A percentile compares a stretch with the other conserved stretches of the same genome.
Conservation (phyloP, 1,139 yeast species). For the Debaryomyces robertsiae region DNA sequence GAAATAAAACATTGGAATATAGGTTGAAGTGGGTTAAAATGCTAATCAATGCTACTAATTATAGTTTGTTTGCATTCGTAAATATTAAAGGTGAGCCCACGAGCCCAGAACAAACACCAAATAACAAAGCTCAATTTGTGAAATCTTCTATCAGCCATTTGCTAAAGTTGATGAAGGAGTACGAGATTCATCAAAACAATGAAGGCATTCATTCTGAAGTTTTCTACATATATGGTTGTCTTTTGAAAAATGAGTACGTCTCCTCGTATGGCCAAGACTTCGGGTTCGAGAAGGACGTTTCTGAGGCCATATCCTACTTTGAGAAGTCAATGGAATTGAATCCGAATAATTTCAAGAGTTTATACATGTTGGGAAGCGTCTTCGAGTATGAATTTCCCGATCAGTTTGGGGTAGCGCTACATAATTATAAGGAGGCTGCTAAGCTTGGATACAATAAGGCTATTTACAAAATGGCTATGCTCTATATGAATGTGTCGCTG, state of each 20-base stretch:
- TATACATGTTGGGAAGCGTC: slow-evolving; percentile 45
- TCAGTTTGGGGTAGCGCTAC: slow-evolving; percentile 36
- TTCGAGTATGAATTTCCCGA: slow-evolving; percentile 36
- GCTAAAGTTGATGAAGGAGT: slow-evolving; percentile 39
- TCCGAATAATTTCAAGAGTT: slow-evolving; percentile 37
- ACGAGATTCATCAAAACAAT: slow-evolving; percentile 28
- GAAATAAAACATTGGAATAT: slow-evolving; percentile 47
- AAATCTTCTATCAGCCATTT: slow-evolving; percentile 46
- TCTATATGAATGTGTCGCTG: slow-evolving; percentile 39
- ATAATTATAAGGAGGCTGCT: slow-evolving; percentile 42
- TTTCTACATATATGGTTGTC: slow-evolving; percentile 43
- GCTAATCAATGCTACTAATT: slow-evolving; percentile 46
- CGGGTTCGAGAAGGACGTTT: slow-evolving; percentile 34
- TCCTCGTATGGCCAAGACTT: slow-evolving; percentile 40
- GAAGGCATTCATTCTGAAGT: slow-evolving; percentile 32
- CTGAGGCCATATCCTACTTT: slow-evolving; percentile 34
- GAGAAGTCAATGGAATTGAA: slow-evolving; percentile 37
- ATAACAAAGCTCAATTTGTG: slow-evolving; percentile 40
- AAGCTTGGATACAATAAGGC: slow-evolving; percentile 48
- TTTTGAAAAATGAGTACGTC: slow-evolving; percentile 40
- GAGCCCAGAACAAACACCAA: slow-evolving; percentile 31
- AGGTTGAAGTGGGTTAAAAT: slow-evolving; percentile 49
- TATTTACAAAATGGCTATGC: slow-evolving; percentile 44
- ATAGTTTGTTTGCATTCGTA: slow-evolving; percentile 42
- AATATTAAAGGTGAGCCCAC: slow-evolving; percentile 49